phyloP scores from a whole-genome alignment of 345 rosid species.

The Brassica rapa region DNA sequence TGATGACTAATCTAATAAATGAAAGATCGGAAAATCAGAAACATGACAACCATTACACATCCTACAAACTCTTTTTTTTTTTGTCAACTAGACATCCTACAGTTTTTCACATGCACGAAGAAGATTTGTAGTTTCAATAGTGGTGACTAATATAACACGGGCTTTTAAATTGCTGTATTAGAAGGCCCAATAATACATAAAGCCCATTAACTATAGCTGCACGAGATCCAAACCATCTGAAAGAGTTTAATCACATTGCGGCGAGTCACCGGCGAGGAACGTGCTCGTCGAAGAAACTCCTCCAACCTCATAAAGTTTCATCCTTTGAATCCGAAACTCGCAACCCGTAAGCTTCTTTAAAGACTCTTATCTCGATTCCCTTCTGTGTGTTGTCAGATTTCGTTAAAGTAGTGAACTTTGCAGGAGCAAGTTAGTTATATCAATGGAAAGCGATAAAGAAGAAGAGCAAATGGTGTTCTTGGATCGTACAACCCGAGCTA shows the following conservation, averaged over 20 bases:
- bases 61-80: too few species aligned
- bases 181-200: constrained; percentile 23
- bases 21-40: too few species aligned
- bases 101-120: too few species aligned
- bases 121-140: background rate
- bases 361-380: background rate
- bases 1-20: too few species aligned
- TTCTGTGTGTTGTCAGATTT: constrained; percentile 15
- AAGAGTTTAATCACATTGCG: constrained; percentile 6
- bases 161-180: background rate
- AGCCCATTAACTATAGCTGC: constrained; percentile 1
- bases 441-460: constrained; percentile 51
- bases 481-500: constrained; percentile 67
- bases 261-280: constrained; percentile 36
- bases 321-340: background rate
- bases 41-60: too few species aligned
- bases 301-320: background rate
- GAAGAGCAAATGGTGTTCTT: constrained; percentile 54
- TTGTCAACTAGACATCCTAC: too few species aligned
- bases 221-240: constrained; percentile 1
- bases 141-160: constrained; percentile 1
- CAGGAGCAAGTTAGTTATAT: constrained; percentile 9
- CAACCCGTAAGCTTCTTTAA: background rate
- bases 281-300: too few species aligned
- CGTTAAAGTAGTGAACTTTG: constrained; percentile 13